These are phyloP conservation scores for Penicillium atrosanguineum DNA, from an alignment of 495 filamentous ascomycete genomes.

Conservation along the genomic window DNA sequence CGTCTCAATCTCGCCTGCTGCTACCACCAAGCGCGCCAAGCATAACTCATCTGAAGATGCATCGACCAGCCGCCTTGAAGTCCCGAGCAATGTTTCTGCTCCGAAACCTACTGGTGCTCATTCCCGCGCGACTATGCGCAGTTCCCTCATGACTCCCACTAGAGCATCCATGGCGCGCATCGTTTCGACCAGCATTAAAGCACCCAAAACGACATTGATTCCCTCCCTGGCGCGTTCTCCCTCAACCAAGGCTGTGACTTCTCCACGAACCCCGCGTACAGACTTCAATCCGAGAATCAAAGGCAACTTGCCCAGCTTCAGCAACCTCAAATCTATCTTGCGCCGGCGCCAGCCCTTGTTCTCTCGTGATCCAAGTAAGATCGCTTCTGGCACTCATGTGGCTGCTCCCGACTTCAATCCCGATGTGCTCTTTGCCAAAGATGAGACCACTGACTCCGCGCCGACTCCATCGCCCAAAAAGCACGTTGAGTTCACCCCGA, in stretches of 20 bases:
- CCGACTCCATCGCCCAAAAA: constrained; percentile 52
- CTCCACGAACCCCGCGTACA: constrained; percentile 46
- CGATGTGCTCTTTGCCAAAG: constrained; percentile 41
- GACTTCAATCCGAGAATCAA: constrained; percentile 49
- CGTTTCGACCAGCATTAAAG: constrained; percentile 52
- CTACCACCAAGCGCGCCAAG: constrained; percentile 62
- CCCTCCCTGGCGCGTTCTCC: constrained; percentile 53
- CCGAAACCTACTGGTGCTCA: constrained; percentile 38
- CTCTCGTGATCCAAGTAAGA: constrained; percentile 57
- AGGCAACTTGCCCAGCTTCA: constrained; percentile 38
- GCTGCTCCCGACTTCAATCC: constrained; percentile 47
- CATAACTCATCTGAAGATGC: constrained; percentile 56
- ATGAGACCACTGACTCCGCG: constrained; percentile 24
- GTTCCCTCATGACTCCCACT: constrained; percentile 71
- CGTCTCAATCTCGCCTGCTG: constrained; percentile 18
- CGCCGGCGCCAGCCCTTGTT: constrained; percentile 59
- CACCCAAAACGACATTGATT: constrained; percentile 51
- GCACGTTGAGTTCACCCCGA: constrained; percentile 59
- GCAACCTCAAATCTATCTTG: constrained; percentile 59
- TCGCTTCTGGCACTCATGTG: constrained; percentile 59
- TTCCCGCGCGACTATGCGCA: constrained; percentile 31
- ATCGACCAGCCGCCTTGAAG: constrained; percentile 48
- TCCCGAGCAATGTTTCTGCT: constrained; percentile 1
- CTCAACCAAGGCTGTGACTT: constrained; percentile 37
- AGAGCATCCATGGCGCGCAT: constrained; percentile 71